A percentile compares a stretch with the other conserved stretches of the same genome.
These are phyloP conservation scores for Capsella rubella DNA, from an alignment of 441 rosid species.

Conservation along the genomic window DNA sequence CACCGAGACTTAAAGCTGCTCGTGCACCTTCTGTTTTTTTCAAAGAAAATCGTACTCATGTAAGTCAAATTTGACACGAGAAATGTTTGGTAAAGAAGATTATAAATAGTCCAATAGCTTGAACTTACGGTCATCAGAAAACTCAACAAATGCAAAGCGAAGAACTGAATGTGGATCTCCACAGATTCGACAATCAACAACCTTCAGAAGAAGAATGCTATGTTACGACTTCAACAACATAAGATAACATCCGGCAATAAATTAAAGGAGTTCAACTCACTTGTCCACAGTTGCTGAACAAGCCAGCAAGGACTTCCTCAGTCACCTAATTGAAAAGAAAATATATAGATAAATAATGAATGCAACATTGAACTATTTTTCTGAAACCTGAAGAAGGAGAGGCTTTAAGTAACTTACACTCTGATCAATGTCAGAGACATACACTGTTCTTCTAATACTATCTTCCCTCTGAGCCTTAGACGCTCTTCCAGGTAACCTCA, in stretches of 20 bases:
- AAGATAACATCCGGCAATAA: not conserved
- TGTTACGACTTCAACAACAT: slow-evolving; percentile 5
- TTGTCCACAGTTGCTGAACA: slow-evolving; percentile 66
- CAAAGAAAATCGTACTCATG: slow-evolving; percentile 23
- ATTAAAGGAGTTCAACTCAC: slow-evolving; percentile 50
- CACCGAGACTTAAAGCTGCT: slow-evolving; percentile 63
- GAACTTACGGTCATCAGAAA: slow-evolving; percentile 73
- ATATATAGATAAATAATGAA: slow-evolving; percentile 13
- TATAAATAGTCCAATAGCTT: not conserved
- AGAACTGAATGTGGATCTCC: slow-evolving; percentile 81
- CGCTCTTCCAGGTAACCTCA: slow-evolving; percentile 59
- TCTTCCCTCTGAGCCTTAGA: slow-evolving; percentile 69
- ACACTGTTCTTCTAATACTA: slow-evolving; percentile 72
- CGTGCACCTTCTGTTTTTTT: slow-evolving; percentile 58
- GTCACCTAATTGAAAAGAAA: slow-evolving; percentile 55
- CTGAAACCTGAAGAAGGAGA: not conserved
- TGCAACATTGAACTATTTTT: not conserved
- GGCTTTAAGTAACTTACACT: slow-evolving; percentile 51
- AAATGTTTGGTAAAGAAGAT: not conserved
- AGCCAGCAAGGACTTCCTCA: slow-evolving; percentile 71
- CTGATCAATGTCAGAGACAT: slow-evolving; percentile 79
- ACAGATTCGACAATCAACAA: slow-evolving; percentile 79
- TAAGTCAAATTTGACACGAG: slow-evolving; percentile 7
- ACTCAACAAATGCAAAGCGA: slow-evolving; percentile 82
- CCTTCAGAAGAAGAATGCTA: slow-evolving; percentile 46